Base-by-base conservation (phyloP, 352 stramenopile genomes). In the Aphanomyces euteiches region DNA sequence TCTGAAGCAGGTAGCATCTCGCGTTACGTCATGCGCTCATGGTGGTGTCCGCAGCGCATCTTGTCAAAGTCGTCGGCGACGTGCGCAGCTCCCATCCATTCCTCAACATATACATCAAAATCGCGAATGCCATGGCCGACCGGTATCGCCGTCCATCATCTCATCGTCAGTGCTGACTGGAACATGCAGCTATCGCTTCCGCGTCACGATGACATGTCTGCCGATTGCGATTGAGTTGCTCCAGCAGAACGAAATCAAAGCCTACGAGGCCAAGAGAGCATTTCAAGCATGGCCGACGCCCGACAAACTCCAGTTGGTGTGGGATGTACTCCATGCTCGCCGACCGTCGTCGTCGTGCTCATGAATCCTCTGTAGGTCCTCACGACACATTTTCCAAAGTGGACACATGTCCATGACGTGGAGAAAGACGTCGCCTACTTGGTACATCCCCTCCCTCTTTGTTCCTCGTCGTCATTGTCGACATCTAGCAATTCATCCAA, bases 31-130 rank as follows among this genome's bases (percentile, higher is more conserved):
- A 7, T 61, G 39, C 15, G 1, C 54, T 17, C 54, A 61, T 37
- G 43, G 6, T 37, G 15, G 6, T 37, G 15, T 40, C 6, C n/a
- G 15, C 10, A 19, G 28, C 54, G 4, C 72, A 68, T 13, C 74
- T 93, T 19, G 83, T 93, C 7, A 84, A 85, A 38, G 85, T 90
- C 38, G 56, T 93, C 7, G 91, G 79, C 65, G 78, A 84, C 53
- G 73, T 77, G 6, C 80, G 84, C 8, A 83, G 80, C 2, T 90
- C 84, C 0, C 83, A 93, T 39, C 73, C 82, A 7, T 81, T 81
- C 21, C 90, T 91, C 38, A 75, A 74, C 12, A 79, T 78, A 12
- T 79, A 92, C 37, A 78, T 92, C 45, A 87, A 86, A n/a, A 79
- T 90, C 43, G 74, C 80, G 0, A 67, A 78, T 7, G 69, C 79